Evolutionary conservation across 352 stramenopile genomes (phyloP).

Genomic region (Phytophthora crassamura): DNA sequence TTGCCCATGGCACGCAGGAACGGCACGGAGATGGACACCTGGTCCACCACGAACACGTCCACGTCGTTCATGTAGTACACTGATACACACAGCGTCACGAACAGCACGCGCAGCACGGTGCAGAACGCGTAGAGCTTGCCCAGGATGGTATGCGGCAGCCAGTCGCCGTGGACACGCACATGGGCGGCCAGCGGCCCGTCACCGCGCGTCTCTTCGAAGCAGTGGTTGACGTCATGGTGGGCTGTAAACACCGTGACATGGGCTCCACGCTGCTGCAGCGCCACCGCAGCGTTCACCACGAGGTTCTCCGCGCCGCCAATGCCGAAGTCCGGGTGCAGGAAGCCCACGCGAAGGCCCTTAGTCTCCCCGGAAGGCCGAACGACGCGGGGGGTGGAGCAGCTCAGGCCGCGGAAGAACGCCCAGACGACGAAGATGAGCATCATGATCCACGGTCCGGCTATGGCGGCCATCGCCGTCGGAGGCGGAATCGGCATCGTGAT

Average conservation of each 20-base stretch:
- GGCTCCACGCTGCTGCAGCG: slow-evolving; percentile 82
- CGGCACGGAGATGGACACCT: slow-evolving; percentile 82
- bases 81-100: slow-evolving; percentile 82
- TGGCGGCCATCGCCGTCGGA: slow-evolving; percentile 14
- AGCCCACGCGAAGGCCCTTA: slow-evolving; percentile 82
- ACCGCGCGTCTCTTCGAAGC: slow-evolving; percentile 94
- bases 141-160: slow-evolving; percentile 92
- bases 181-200: slow-evolving; percentile 75
- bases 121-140: slow-evolving; percentile 93
- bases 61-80: slow-evolving; percentile 51
- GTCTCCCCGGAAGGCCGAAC: slow-evolving; percentile 6
- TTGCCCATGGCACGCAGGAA: slow-evolving; percentile 76
- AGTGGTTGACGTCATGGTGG: slow-evolving; percentile 94
- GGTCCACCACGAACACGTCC: slow-evolving; percentile 84
- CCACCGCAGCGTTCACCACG: slow-evolving; percentile 92
- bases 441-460: slow-evolving; percentile 25
- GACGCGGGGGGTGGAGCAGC: slow-evolving; percentile 28
- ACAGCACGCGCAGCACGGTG: slow-evolving; percentile 94
- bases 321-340: slow-evolving; percentile 98
- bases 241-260: slow-evolving; percentile 96
- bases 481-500: slow-evolving; percentile 31
- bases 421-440: slow-evolving; percentile 32
- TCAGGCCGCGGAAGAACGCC: slow-evolving; percentile 37
- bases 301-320: slow-evolving; percentile 97
- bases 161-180: slow-evolving; percentile 93